These are phyloP conservation scores for Apiospora arundinis DNA, from an alignment of 2,329 filamentous ascomycete genomes.

Conservation along the genomic window DNA sequence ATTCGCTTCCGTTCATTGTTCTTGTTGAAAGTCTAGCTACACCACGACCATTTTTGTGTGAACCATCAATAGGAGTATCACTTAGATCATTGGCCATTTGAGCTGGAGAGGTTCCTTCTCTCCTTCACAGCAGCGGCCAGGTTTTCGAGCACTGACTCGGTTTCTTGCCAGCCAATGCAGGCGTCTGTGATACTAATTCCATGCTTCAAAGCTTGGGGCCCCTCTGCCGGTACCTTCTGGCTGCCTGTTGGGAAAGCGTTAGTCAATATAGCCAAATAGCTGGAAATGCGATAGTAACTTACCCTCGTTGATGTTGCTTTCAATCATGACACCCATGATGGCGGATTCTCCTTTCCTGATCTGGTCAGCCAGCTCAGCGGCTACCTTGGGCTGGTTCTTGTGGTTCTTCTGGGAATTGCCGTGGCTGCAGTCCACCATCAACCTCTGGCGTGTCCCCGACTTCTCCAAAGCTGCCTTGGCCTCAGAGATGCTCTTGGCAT, in stretches of 20 bases:
- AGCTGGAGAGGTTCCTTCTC: slow-evolving; percentile 59
- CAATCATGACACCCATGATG: slow-evolving; percentile 99
- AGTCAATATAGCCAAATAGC: slow-evolving; percentile 27
- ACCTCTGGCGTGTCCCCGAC: slow-evolving; percentile 73
- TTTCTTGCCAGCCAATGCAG: slow-evolving; percentile 94
- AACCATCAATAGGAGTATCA: slow-evolving; percentile 6
- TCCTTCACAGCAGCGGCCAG: slow-evolving; percentile 82
- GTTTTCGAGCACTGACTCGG: slow-evolving; percentile 75
- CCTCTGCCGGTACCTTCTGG: slow-evolving; percentile 91
- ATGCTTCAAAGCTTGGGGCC: slow-evolving; percentile 84
- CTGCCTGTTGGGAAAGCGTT: slow-evolving; percentile 60
- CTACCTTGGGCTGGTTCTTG: slow-evolving; percentile 96
- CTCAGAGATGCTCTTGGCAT: slow-evolving; percentile 80
- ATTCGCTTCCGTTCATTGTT: background rate
- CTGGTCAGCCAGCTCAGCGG: slow-evolving; percentile 80
- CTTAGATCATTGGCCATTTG: slow-evolving; percentile 35
- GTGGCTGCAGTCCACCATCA: slow-evolving; percentile 99
- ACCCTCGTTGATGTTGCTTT: slow-evolving; percentile 96
- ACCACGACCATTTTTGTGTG: background rate
- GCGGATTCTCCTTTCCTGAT: slow-evolving; percentile 81
- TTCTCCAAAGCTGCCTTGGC: slow-evolving; percentile 81
- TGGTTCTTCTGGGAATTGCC: slow-evolving; percentile 96
- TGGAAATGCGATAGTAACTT: slow-evolving; percentile 35
- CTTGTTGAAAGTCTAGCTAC: background rate
- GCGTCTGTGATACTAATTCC: slow-evolving; percentile 97